Evolutionary conservation across 176 grass and related monocot species (phyloP).

Genomic region (Aegilops longissima): DNA sequence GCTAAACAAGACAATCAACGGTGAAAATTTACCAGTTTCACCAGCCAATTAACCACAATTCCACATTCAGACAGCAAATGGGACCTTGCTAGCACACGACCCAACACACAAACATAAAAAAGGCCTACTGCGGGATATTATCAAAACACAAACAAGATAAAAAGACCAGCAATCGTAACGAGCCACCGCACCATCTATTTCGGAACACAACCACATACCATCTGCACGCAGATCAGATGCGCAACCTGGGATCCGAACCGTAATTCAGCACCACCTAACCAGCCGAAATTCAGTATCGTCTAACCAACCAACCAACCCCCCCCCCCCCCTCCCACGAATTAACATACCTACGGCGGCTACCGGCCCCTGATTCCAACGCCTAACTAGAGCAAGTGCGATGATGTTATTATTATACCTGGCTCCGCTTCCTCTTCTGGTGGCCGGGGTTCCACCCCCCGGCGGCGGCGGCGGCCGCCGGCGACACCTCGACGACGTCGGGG

Average conservation of each 20-base stretch:
- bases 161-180: background rate
- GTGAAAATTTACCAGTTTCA: background rate
- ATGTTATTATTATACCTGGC: slow-evolving; percentile 33
- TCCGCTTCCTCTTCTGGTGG: slow-evolving; percentile 63
- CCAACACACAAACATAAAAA: background rate
- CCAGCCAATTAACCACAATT: background rate
- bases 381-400: background rate
- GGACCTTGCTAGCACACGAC: background rate
- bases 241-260: background rate
- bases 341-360: no score
- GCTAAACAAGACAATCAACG: background rate
- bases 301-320: background rate
- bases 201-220: background rate
- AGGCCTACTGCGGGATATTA: background rate
- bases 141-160: background rate
- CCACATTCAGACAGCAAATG: background rate
- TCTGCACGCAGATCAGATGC: background rate
- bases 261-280: no score
- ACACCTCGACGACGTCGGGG: slow-evolving; percentile 60
- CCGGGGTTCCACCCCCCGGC: slow-evolving; percentile 46
- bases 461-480: slow-evolving; percentile 36
- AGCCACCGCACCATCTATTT: background rate
- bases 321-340: background rate
- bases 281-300: background rate
- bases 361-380: background rate